Conservation (phyloP, 106 monocot species). For the Hemerocallis citrina region DNA sequence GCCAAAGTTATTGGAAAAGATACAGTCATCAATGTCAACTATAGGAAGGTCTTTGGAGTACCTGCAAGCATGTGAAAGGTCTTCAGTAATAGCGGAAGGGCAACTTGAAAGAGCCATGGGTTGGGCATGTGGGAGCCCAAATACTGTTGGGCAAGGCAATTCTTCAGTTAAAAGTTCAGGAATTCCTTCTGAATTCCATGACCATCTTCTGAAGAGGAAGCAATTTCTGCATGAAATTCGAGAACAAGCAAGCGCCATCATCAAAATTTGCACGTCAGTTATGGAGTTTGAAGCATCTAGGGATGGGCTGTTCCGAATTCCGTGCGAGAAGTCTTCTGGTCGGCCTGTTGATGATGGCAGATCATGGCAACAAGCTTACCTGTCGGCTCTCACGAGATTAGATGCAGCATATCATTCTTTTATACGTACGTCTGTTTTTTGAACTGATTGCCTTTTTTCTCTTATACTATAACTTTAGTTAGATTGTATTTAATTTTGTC, state of each 20-base stretch:
- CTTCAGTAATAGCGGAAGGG: slow-evolving; percentile 62
- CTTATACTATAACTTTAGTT: not conserved
- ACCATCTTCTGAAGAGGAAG: slow-evolving; percentile 68
- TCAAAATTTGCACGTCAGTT: slow-evolving; percentile 63
- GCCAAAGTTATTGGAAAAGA: slow-evolving; percentile 55
- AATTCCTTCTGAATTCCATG: slow-evolving; percentile 89
- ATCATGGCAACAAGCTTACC: slow-evolving; percentile 72
- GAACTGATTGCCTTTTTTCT: not conserved
- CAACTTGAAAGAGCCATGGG: slow-evolving; percentile 98
- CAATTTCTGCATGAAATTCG: slow-evolving; percentile 46
- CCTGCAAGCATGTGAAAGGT: slow-evolving; percentile 69
- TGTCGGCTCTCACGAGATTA: slow-evolving; percentile 55
- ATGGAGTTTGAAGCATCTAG: slow-evolving; percentile 96
- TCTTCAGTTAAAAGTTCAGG: slow-evolving; percentile 40
- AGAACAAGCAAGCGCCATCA: slow-evolving; percentile 62
- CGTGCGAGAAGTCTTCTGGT: slow-evolving; percentile 37
- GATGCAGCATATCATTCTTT: slow-evolving; percentile 79
- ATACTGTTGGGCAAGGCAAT: slow-evolving; percentile 17
- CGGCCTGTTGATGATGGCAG: slow-evolving; percentile 33
- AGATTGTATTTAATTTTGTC: not conserved
- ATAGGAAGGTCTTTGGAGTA: slow-evolving; percentile 54
- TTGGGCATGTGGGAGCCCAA: slow-evolving; percentile 89
- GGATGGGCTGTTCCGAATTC: slow-evolving; percentile 58
- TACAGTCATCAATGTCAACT: slow-evolving; percentile 62
- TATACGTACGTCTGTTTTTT: slow-evolving; percentile 42